Conservation (phyloP, 176 grass and related monocot genomes). For the Echinochloa phyllopogon region DNA sequence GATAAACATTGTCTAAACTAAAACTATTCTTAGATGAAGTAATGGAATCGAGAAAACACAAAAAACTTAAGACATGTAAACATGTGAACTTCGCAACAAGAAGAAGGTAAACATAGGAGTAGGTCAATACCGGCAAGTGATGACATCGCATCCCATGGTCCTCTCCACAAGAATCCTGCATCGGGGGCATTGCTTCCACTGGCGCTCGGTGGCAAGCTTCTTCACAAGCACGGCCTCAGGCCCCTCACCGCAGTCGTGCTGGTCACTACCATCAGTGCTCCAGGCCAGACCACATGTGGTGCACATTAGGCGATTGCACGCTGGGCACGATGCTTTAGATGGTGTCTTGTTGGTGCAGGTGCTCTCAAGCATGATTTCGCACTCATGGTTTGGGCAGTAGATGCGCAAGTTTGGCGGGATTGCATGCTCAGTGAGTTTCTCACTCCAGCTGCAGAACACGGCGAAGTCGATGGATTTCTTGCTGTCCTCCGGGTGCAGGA, state of each 20-base stretch:
- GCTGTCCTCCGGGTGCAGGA: constrained; percentile 47
- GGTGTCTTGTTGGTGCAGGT: not conserved
- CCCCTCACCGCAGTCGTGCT: constrained; percentile 31
- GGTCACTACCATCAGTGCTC: not conserved
- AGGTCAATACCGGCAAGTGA: constrained; percentile 34
- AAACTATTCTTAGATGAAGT: too few species aligned
- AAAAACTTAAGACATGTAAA: not conserved
- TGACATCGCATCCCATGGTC: constrained; percentile 1
- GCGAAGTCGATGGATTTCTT: constrained; percentile 40
- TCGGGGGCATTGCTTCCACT: constrained; percentile 44
- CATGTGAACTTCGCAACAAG: not conserved
- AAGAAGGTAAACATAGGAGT: not conserved
- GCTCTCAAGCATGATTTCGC: constrained; percentile 24
- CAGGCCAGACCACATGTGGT: constrained; percentile 36
- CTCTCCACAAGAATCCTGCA: constrained; percentile 39
- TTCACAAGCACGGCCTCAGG: not conserved
- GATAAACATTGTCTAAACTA: too few species aligned
- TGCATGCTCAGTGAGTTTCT: constrained; percentile 30
- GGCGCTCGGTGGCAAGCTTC: constrained; percentile 24
- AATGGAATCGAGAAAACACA: not conserved
- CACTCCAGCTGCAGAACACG: constrained; percentile 41
- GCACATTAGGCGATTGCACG: constrained; percentile 35
- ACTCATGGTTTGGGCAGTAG: constrained; percentile 48
- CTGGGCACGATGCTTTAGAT: constrained; percentile 30
- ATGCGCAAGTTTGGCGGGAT: not conserved